Conservation (phyloP, 2,329 filamentous ascomycete genomes). For the Aureobasidium subglaciale region DNA sequence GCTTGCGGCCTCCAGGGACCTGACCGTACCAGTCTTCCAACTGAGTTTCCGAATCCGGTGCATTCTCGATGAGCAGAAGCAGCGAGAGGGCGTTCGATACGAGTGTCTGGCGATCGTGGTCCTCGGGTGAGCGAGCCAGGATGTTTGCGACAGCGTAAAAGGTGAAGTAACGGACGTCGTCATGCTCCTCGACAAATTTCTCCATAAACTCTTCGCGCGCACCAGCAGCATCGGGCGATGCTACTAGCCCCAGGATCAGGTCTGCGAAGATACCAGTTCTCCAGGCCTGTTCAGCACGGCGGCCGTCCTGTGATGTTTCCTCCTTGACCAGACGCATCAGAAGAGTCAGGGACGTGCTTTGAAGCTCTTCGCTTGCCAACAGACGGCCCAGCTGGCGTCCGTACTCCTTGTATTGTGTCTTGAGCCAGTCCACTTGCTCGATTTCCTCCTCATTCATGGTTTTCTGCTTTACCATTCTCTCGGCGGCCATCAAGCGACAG, state of each 20-base stretch:
- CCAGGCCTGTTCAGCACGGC: conserved; percentile 55
- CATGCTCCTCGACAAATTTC: conserved; percentile 70
- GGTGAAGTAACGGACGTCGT: conserved; percentile 79
- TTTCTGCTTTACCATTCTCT: conserved; percentile 60
- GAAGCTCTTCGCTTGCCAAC: conserved; percentile 53
- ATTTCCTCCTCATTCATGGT: conserved; percentile 64
- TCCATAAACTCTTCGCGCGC: conserved; percentile 67
- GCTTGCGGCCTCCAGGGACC: conserved; percentile 59
- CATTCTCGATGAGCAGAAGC: conserved; percentile 60
- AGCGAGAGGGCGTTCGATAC: conserved; percentile 56
- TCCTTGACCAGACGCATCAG: conserved; percentile 80
- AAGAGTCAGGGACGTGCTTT: conserved; percentile 66
- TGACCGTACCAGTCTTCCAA: conserved; percentile 62
- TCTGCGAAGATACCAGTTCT: conserved; percentile 54
- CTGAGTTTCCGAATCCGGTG: conserved; percentile 60
- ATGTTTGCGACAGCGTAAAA: conserved; percentile 57
- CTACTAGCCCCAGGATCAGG: conserved; percentile 57
- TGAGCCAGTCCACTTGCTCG: conserved; percentile 72
- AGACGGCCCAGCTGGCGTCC: conserved; percentile 50
- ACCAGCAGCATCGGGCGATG: conserved; percentile 49
- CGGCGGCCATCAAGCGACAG: conserved; percentile 68
- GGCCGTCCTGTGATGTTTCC: conserved; percentile 53
- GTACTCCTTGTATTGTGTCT: conserved; percentile 65
- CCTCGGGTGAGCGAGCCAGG: conserved; percentile 11
- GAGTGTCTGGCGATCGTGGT: conserved; percentile 28